A percentile compares a stretch with the other conserved stretches of the same genome.
phyloP scores from a whole-genome alignment of 2,329 filamentous ascomycete species.

The Rutstroemia sp. region DNA sequence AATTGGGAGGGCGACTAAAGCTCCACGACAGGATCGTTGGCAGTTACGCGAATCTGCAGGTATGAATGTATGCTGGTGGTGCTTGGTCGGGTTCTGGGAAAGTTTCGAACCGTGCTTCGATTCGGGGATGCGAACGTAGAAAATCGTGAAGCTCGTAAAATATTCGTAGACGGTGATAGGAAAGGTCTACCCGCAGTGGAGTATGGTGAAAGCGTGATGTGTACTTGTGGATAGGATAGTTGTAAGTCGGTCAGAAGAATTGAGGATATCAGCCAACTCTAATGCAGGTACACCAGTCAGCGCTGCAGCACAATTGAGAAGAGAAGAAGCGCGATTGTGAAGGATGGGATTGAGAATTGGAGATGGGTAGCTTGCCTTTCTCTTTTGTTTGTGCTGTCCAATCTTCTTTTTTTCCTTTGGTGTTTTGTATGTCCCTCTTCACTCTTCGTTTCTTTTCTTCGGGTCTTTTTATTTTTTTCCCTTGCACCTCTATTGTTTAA shows the following conservation, averaged over 20 bases:
- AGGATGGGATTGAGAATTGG: constrained; percentile 3
- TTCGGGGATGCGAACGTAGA: constrained; percentile 24
- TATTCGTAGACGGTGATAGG: constrained; percentile 10
- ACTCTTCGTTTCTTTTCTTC: neutral
- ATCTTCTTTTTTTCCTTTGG: neutral
- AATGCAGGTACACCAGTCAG: constrained; percentile 31
- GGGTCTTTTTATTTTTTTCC: neutral
- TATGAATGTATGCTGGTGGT: constrained; percentile 28
- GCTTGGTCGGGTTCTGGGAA: constrained; percentile 23
- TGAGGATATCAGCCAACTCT: constrained; percentile 28
- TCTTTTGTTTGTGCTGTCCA: constrained; percentile 6
- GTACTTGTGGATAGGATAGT: constrained; percentile 12
- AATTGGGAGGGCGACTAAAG: constrained; percentile 30
- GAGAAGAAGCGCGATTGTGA: constrained; percentile 14
- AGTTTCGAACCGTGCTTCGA: constrained; percentile 26
- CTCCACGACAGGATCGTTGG: constrained; percentile 27
- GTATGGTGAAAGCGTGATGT: constrained; percentile 11
- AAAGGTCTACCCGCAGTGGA: constrained; percentile 1
- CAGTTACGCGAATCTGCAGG: constrained; percentile 30
- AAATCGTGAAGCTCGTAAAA: constrained; percentile 24
- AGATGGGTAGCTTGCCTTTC: constrained; percentile 19
- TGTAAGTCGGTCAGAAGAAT: constrained; percentile 18
- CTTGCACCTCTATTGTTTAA: constrained; percentile 15
- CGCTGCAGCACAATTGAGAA: constrained; percentile 24
- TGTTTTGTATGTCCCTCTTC: neutral